Evolutionary conservation across 768 basidiomycete species (phyloP).

Genomic region (Rhodotorula toruloides): DNA sequence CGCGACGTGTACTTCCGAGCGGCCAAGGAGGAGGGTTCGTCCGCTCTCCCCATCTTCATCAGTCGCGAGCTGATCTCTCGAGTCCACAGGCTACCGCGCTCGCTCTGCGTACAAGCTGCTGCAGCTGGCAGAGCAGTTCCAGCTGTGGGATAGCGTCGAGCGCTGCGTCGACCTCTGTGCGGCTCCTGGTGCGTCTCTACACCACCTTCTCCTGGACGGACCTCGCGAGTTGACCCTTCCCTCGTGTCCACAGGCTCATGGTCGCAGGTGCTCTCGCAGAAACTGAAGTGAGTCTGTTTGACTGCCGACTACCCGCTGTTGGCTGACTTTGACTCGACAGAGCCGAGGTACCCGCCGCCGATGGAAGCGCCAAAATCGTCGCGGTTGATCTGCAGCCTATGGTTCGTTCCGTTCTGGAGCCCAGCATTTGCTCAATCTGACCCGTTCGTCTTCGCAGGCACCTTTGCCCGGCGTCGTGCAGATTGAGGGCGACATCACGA

Average conservation of each 20-base stretch:
- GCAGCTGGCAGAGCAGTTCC: slow-evolving; percentile 45
- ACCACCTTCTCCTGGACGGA: not conserved
- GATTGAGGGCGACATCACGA: slow-evolving; percentile 51
- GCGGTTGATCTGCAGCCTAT: slow-evolving; percentile 48
- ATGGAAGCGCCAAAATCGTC: slow-evolving; percentile 38
- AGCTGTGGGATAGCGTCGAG: slow-evolving; percentile 41
- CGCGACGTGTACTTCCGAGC: slow-evolving; percentile 33
- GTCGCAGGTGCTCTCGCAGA: slow-evolving; percentile 48
- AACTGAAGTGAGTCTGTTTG: slow-evolving; percentile 42
- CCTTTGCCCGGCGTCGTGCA: slow-evolving; percentile 49
- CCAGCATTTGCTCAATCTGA: not conserved
- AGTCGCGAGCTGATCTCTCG: too few relatives aligned
- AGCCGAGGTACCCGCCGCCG: slow-evolving; percentile 1
- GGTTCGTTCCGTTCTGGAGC: slow-evolving; percentile 33
- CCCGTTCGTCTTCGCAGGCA: slow-evolving; percentile 42
- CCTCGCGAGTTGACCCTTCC: not conserved
- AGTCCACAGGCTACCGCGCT: slow-evolving; percentile 43
- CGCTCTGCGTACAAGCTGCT: slow-evolving; percentile 47
- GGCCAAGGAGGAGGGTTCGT: slow-evolving; percentile 34
- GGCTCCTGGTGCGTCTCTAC: slow-evolving; percentile 39
- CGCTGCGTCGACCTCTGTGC: slow-evolving; percentile 45
- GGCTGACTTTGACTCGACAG: not conserved
- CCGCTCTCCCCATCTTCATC: not conserved
- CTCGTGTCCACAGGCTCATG: slow-evolving; percentile 46
- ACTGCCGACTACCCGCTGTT: rapidly evolving